These are phyloP conservation scores for Metarhizium humberi DNA, from an alignment of 2,329 filamentous ascomycete genomes.

Conservation along the genomic window DNA sequence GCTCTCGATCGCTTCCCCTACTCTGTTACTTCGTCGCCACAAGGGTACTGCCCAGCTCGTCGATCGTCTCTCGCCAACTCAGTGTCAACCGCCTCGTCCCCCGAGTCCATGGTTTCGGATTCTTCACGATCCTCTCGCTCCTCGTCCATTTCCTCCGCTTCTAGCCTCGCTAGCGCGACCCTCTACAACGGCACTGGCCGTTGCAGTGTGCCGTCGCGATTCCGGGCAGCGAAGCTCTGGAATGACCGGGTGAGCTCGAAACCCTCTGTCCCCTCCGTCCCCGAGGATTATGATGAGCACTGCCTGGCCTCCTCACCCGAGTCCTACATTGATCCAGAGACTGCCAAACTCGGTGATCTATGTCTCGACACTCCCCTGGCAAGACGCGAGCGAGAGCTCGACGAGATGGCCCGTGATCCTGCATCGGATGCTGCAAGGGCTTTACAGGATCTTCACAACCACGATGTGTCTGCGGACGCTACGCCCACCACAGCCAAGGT, in stretches of 20 bases:
- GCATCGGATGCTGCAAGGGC: conserved; percentile 46
- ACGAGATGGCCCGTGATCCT: conserved; percentile 31
- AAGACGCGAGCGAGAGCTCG: conserved; percentile 36
- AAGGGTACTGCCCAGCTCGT: conserved; percentile 38
- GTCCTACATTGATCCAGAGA: conserved; percentile 43
- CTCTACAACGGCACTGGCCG: conserved; percentile 30
- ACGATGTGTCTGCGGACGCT: conserved; percentile 30
- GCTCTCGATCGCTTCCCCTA: conserved; percentile 41
- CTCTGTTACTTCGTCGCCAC: conserved; percentile 41
- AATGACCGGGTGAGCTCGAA: conserved; percentile 45
- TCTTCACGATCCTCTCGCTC: conserved; percentile 52
- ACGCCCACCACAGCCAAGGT: conserved; percentile 24
- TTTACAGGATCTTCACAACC: conserved; percentile 52
- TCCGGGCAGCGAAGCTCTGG: conserved; percentile 48
- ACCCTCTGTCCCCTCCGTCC: conserved; percentile 46
- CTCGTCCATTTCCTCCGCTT: conserved; percentile 55
- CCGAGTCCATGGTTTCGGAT: conserved; percentile 60
- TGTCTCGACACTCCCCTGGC: conserved; percentile 38
- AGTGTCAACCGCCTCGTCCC: conserved; percentile 53
- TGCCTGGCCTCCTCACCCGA: conserved; percentile 47
- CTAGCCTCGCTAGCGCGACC: conserved; percentile 51
- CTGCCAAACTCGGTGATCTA: conserved; percentile 38
- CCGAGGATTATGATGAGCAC: conserved; percentile 44
- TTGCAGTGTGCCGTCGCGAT: conserved; percentile 53
- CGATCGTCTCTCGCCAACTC: conserved; percentile 56